Evolutionary conservation across 106 monocot genomes (phyloP), one percentile per base, ranked within the genome.

Genomic region (Hemerocallis citrina): DNA sequence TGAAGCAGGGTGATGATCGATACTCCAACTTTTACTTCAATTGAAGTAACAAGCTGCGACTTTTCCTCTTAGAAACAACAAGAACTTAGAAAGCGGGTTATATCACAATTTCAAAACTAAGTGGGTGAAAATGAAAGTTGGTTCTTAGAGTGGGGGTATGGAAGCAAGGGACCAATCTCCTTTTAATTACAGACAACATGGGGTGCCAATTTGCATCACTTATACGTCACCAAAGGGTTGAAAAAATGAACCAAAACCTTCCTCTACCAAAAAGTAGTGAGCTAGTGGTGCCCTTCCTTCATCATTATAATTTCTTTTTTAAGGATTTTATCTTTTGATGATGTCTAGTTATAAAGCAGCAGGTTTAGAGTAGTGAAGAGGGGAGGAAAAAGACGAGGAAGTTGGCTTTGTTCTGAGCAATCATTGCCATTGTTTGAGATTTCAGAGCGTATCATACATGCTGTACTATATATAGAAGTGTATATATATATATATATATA

Each of bases 291-390:
- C 44, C 16, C 3, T 8, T n/a, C 16, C 7, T 45, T 45, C 12
- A 3, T 45, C 15, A 11, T n/a, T 45, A 6, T 13, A 3, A 3
- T 11, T 14, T 41, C 0, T 12, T 60, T 38, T 60, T 23, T 6
- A 60, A 38, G 24, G 58, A 33, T 59, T 59, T 37, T 14, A 3
- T 23, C 20, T 22, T 15, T 38, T 59, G 58, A 59, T 27, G 60
- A 60, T 60, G 60, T 60, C 60, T 41, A 17, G 40, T 41, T 60
- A 60, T 60, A 60, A 60, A 60, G 60, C 37, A 60, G 60, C 60
- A 60, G 25, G 1, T 40, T 39, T 11, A 38, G 40, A 21, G 35
- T 22, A 57, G 14, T 35, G 33, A 20, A 57, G 4, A 57, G 17
- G 6, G 19, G 36, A 57, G 34, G 7, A 36, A 21, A 36, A 19